Evolutionary conservation across 352 stramenopile genomes (phyloP).

Genomic region (Globisporangium alternatum): DNA sequence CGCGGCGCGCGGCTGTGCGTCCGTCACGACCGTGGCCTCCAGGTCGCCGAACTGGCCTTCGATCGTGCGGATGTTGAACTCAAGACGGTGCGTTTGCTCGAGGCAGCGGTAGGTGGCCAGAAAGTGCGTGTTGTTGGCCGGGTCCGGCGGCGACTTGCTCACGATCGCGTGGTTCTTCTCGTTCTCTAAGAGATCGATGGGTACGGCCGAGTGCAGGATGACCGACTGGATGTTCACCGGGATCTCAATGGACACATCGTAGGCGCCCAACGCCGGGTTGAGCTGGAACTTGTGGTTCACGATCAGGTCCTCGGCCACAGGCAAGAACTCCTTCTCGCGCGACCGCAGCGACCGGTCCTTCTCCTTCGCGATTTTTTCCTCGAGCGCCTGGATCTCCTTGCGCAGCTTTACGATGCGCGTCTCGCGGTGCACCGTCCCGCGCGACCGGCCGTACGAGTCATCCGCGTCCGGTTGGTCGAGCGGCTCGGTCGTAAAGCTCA

Average conservation of each 20-base stretch:
- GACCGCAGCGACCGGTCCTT: conserved; percentile 34
- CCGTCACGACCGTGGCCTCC: conserved; percentile 68
- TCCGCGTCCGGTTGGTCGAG: conserved; percentile 70
- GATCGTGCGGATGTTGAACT: conserved; percentile 81
- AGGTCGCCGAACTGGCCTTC: conserved; percentile 84
- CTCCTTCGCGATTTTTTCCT: conserved; percentile 70
- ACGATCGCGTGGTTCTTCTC: conserved; percentile 74
- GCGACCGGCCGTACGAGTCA: conserved; percentile 73
- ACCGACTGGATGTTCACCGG: conserved; percentile 78
- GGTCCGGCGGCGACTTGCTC: conserved; percentile 61
- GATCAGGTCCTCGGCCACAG: conserved; percentile 69
- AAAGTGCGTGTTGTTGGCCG: conserved; percentile 57
- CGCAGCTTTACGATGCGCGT: conserved; percentile 78
- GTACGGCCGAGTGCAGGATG: conserved; percentile 67
- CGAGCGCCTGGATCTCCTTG: conserved; percentile 65
- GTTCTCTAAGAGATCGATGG: conserved; percentile 75
- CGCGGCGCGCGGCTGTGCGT: conserved; percentile 56
- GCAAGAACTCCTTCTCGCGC: conserved; percentile 64
- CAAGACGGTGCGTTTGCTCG: conserved; percentile 73
- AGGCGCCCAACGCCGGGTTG: conserved; percentile 57
- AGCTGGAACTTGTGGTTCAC: conserved; percentile 80
- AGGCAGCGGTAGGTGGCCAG: conserved; percentile 78
- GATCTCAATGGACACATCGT: conserved; percentile 82
- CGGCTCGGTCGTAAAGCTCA: conserved; percentile 83
- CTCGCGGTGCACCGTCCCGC: conserved; percentile 71